These are phyloP conservation scores for Syzygium jambos DNA, from an alignment of 345 rosid genomes.

Conservation along the genomic window DNA sequence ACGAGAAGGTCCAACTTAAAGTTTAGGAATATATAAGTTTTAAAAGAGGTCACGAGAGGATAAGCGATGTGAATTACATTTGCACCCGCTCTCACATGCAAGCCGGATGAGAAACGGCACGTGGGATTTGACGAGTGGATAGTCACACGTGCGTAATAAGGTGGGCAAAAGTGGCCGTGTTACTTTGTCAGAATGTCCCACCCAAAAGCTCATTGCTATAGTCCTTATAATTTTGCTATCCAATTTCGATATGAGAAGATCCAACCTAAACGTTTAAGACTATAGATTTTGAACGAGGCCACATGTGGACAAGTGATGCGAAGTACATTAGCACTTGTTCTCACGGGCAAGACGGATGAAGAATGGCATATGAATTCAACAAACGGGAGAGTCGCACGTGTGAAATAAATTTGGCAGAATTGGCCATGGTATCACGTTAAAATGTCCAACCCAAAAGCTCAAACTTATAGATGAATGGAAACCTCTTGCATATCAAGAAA, in stretches of 20 bases:
- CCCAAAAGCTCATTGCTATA: neutral
- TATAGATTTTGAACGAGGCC: neutral
- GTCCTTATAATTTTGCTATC: neutral
- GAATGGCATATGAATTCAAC: neutral
- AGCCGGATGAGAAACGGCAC: neutral
- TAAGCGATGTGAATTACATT: neutral
- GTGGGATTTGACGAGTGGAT: rapidly evolving
- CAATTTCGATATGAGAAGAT: neutral
- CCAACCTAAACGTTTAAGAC: neutral
- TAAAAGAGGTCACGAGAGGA: neutral
- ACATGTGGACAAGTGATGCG: neutral
- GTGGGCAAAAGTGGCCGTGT: neutral
- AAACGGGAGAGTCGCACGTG: neutral
- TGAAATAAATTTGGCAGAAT: neutral
- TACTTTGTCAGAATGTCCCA: rapidly evolving
- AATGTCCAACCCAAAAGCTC: neutral
- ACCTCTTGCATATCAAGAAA: neutral
- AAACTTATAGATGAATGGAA: rapidly evolving
- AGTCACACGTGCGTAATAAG: neutral
- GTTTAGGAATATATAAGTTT: neutral
- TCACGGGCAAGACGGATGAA: neutral
- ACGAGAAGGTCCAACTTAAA: neutral
- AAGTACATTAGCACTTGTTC: neutral
- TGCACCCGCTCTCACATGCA: neutral
- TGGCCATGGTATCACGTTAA: neutral